A percentile compares a stretch with the other conserved stretches of the same genome.
Evolutionary conservation across 179 eudicot species (phyloP).

Genomic region (Pouteria campechiana): DNA sequence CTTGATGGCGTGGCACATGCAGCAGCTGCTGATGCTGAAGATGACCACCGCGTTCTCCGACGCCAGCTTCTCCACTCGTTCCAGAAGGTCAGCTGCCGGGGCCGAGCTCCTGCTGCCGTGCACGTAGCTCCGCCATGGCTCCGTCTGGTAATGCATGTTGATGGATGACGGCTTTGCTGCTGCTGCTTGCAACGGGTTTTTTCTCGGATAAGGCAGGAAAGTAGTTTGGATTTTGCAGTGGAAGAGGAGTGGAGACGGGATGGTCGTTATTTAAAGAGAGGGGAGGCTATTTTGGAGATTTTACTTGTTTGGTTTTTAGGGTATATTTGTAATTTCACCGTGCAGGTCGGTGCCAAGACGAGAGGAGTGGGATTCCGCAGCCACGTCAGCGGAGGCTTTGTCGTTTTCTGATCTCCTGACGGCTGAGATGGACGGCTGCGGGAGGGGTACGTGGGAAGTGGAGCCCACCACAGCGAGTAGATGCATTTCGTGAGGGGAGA

Average conservation of each 20-base stretch:
- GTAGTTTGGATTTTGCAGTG: not conserved
- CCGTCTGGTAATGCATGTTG: constrained; percentile 45
- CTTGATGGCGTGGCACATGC: constrained; percentile 78
- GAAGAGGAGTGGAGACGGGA: not conserved
- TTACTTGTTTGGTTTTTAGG: not conserved
- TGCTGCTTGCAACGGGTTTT: too few relatives aligned
- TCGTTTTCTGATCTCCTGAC: too few relatives aligned
- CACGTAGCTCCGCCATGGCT: constrained; percentile 26
- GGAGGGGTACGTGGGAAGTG: too few relatives aligned
- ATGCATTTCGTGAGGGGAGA: too few relatives aligned
- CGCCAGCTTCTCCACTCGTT: constrained; percentile 46
- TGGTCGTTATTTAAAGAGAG: not conserved
- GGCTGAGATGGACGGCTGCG: too few relatives aligned
- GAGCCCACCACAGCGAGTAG: too few relatives aligned
- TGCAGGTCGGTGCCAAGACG: constrained; percentile 1
- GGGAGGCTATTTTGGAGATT: constrained; percentile 4
- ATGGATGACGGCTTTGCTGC: too few relatives aligned
- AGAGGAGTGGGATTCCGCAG: too few relatives aligned
- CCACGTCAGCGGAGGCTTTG: too few relatives aligned
- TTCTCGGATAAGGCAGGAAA: too few relatives aligned
- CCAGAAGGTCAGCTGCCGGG: constrained; percentile 23
- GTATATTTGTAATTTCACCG: not conserved
- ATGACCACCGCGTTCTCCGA: constrained; percentile 66
- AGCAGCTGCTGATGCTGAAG: constrained; percentile 56
- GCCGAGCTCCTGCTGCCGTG: constrained; percentile 4